phyloP scores from a whole-genome alignment of 129 eudicot species.

The Dittrichia graveolens region DNA sequence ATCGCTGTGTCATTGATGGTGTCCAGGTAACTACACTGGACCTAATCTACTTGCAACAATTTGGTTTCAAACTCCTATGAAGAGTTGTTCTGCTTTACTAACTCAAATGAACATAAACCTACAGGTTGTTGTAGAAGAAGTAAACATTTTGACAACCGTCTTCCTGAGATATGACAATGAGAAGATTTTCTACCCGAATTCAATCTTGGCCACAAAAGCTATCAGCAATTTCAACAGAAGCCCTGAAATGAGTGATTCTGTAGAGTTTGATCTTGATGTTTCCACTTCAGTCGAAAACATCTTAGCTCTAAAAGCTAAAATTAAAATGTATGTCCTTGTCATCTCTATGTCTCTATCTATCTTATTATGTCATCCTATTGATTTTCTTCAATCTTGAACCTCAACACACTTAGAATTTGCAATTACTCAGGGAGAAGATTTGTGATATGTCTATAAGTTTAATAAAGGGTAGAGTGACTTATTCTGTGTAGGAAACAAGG shows the following conservation, averaged over 20 bases:
- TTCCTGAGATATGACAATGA: slow-evolving; percentile 70
- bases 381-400: not conserved
- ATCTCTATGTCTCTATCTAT: slow-evolving; percentile 17
- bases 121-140: slow-evolving; percentile 75
- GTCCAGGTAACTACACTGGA: slow-evolving; percentile 51
- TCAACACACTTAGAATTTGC: slow-evolving; percentile 16
- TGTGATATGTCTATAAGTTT: slow-evolving; percentile 1
- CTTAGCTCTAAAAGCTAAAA: slow-evolving; percentile 53
- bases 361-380: not conserved
- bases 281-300: slow-evolving; percentile 62
- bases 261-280: slow-evolving; percentile 65
- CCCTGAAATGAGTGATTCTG: slow-evolving; percentile 69
- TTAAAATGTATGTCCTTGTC: slow-evolving; percentile 53
- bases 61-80: not conserved
- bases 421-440: slow-evolving; percentile 29
- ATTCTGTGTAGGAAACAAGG: slow-evolving; percentile 40
- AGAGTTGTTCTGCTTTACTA: slow-evolving; percentile 15
- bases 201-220: slow-evolving; percentile 62
- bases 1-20: slow-evolving; percentile 72
- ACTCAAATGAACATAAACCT: slow-evolving; percentile 17
- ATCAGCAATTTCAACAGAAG: slow-evolving; percentile 79
- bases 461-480: slow-evolving; percentile 33
- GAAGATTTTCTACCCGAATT: slow-evolving; percentile 70
- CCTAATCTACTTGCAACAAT: not conserved
- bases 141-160: slow-evolving; percentile 64